These are phyloP conservation scores for Daphne laureola DNA, from an alignment of 441 rosid genomes.

Conservation along the genomic window DNA sequence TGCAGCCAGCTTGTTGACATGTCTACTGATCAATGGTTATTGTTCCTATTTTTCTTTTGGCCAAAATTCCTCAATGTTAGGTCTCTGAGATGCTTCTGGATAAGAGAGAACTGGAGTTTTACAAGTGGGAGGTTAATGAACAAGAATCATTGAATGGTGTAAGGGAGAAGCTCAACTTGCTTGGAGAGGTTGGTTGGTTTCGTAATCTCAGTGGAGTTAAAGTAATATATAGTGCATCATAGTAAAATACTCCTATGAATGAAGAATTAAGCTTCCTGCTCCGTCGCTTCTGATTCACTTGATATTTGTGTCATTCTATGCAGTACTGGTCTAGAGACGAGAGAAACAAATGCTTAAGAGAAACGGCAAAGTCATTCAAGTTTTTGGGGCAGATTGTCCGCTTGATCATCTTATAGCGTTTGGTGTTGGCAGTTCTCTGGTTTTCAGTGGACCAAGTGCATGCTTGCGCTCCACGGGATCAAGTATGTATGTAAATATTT, in stretches of 20 bases:
- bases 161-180: constrained; percentile 70
- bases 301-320: constrained; percentile 12
- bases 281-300: background rate
- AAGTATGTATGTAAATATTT: too few relatives aligned
- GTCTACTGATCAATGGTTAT: background rate
- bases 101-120: constrained; percentile 64
- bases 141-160: constrained; percentile 51
- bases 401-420: constrained; percentile 42
- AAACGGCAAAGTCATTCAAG: constrained; percentile 64
- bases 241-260: constrained; percentile 6
- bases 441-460: too few relatives aligned
- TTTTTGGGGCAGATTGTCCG: constrained; percentile 76
- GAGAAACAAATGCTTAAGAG: constrained; percentile 75
- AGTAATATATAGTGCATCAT: background rate
- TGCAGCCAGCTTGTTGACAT: too few relatives aligned
- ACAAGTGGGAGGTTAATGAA: constrained; percentile 53
- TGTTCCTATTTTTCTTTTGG: background rate
- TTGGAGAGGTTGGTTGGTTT: constrained; percentile 54
- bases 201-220: constrained; percentile 3
- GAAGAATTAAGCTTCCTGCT: too few relatives aligned
- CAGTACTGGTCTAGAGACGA: constrained; percentile 84
- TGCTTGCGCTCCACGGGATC: too few relatives aligned
- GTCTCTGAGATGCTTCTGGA: constrained; percentile 60
- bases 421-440: too few relatives aligned
- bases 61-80: constrained; percentile 21